phyloP scores from a whole-genome alignment of 805 yeast genomes.

The Candida palmyrensis region DNA sequence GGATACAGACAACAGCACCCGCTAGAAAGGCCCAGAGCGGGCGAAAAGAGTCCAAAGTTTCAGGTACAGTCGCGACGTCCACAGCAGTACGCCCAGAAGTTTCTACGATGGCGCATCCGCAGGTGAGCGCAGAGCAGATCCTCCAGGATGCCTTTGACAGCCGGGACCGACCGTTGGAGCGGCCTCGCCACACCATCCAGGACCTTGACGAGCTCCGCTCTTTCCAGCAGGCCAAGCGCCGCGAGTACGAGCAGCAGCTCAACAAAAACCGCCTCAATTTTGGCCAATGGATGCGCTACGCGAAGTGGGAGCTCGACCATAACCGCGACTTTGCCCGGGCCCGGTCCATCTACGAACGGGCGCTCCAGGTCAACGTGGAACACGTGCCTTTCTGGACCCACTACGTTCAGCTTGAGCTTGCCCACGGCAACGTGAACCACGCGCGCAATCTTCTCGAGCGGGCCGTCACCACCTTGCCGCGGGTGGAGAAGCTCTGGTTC shows the following conservation, averaged over 20 bases:
- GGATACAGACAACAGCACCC: not conserved
- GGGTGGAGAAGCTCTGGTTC: conserved; percentile 84
- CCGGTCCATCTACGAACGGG: conserved; percentile 83
- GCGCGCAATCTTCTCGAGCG: conserved; percentile 83
- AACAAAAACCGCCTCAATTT: conserved; percentile 76
- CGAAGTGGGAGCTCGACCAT: conserved; percentile 71
- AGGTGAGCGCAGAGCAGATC: conserved; percentile 33
- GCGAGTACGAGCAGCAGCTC: conserved; percentile 82
- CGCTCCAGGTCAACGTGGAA: conserved; percentile 68
- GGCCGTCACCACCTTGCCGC: conserved; percentile 68
- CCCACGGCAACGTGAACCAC: conserved; percentile 71
- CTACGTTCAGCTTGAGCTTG: conserved; percentile 74
- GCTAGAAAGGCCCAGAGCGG: too few species aligned
- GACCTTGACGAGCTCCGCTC: conserved; percentile 82
- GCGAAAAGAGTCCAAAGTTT: too few species aligned
- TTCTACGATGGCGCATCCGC: conserved; percentile 7
- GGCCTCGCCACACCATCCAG: conserved; percentile 33
- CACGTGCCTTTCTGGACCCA: conserved; percentile 83
- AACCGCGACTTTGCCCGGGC: conserved; percentile 78
- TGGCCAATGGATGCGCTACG: conserved; percentile 91
- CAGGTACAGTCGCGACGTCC: too few species aligned
- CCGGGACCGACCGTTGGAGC: conserved; percentile 17
- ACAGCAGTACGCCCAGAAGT: too few species aligned
- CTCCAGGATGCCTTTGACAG: conserved; percentile 29
- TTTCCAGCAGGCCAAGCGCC: conserved; percentile 68